These are phyloP conservation scores for Arabis alpina DNA, from an alignment of 345 rosid genomes.

Conservation along the genomic window DNA sequence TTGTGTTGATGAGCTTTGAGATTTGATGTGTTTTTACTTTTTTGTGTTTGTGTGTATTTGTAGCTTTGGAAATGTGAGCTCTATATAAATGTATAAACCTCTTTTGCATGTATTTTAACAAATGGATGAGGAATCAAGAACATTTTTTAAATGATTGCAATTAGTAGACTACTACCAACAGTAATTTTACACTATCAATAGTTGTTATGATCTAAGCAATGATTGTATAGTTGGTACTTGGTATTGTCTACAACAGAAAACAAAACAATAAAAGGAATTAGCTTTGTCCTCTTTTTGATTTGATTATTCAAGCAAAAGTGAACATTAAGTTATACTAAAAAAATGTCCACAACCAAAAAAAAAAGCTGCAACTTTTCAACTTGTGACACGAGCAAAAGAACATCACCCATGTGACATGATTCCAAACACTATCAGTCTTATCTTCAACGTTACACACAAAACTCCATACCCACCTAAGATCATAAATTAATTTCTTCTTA, in stretches of 20 bases:
- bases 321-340: slow-evolving; percentile 4
- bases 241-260: neutral
- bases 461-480: slow-evolving; percentile 31
- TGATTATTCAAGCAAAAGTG: slow-evolving; percentile 1
- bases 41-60: slow-evolving; percentile 3
- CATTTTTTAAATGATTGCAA: neutral
- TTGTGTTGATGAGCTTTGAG: slow-evolving; percentile 27
- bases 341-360: slow-evolving; percentile 2
- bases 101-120: neutral
- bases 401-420: slow-evolving; percentile 43
- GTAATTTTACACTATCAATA: neutral
- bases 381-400: slow-evolving; percentile 41
- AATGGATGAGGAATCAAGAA: neutral
- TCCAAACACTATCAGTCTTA: slow-evolving; percentile 40
- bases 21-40: neutral
- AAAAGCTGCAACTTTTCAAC: slow-evolving; percentile 42
- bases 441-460: slow-evolving; percentile 41
- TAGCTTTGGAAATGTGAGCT: neutral
- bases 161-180: neutral
- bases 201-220: neutral
- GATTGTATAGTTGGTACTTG: neutral
- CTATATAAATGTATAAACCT: neutral
- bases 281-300: neutral
- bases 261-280: neutral
- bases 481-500: slow-evolving; percentile 2